Evolutionary conservation across 352 stramenopile genomes (phyloP).

Genomic region (Phytophthora idaei): DNA sequence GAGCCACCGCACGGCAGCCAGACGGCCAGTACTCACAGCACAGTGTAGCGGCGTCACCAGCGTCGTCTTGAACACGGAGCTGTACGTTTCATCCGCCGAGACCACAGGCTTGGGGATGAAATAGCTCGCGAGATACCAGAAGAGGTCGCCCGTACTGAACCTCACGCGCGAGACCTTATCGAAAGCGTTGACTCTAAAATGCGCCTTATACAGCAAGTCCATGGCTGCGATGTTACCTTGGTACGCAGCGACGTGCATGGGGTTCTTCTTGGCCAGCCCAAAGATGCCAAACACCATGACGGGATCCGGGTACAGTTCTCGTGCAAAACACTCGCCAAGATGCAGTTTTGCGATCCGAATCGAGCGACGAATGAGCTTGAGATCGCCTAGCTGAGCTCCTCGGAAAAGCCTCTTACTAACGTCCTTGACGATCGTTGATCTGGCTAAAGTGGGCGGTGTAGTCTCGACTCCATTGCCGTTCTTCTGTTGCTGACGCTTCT

Average conservation of each 20-base stretch:
- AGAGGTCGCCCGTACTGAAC: slow-evolving; percentile 81
- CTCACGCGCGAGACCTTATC: slow-evolving; percentile 83
- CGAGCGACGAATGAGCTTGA: slow-evolving; percentile 58
- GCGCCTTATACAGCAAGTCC: slow-evolving; percentile 57
- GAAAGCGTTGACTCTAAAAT: slow-evolving; percentile 73
- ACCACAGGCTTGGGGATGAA: slow-evolving; percentile 77
- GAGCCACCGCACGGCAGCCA: slow-evolving; percentile 78
- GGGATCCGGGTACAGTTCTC: slow-evolving; percentile 71
- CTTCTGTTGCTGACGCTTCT: slow-evolving; percentile 45
- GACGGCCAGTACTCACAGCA: slow-evolving; percentile 73
- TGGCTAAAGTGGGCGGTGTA: slow-evolving; percentile 16
- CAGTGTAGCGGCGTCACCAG: slow-evolving; percentile 80
- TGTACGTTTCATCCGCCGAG: slow-evolving; percentile 65
- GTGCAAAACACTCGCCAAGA: slow-evolving; percentile 60
- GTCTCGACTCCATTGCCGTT: slow-evolving; percentile 20
- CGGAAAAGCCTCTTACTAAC: slow-evolving; percentile 76
- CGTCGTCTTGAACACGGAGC: slow-evolving; percentile 73
- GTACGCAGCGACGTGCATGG: slow-evolving; percentile 84
- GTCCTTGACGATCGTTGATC: slow-evolving; percentile 50
- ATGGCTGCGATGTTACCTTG: slow-evolving; percentile 80
- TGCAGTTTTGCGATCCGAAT: slow-evolving; percentile 60
- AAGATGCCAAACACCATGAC: slow-evolving; percentile 74
- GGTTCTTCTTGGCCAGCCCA: slow-evolving; percentile 82
- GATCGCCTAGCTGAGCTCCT: slow-evolving; percentile 72
- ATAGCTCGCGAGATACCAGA: slow-evolving; percentile 80